Evolutionary conservation across 2,329 filamentous ascomycete species (phyloP), one percentile per base, ranked within the genome.

Genomic region (Aureobasidium mangrovei): DNA sequence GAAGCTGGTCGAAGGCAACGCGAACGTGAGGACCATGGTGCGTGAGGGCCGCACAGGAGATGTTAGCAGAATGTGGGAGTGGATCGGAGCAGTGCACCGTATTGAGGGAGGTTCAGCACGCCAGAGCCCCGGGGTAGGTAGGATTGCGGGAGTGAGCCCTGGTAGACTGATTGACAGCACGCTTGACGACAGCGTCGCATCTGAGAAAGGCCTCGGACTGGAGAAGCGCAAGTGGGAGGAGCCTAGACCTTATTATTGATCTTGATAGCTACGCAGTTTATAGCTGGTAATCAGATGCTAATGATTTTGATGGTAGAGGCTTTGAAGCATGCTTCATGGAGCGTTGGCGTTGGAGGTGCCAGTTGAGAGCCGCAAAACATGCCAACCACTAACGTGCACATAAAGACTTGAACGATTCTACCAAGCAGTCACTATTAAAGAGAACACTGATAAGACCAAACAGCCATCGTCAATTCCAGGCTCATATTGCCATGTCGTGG

Each of bases 1-100:
- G 61, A 81, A 77, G 49, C 85, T 97, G 51, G 91, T 98, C 0
- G 93, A 98, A 70, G 84, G 84, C 69, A 98, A 98, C 68, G 86
- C 88, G 57, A 98, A 98, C 65, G 86, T 98, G 12, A 80, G 93
- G 40, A 88, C 71, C 70, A 91, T 78, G 72, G 90, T 74, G 73
- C 86, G 78, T 70, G 81, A 82, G 61, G 78, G 60, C 67, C 74
- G 76, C 24, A 72, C 63, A 32, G 75, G 75, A 1, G 75, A 77
- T 62, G 78, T 84, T 48, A 77, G 80, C 45, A 75, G 81, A 45
- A 78, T 81, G 53, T 86, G 83, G 83, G 82, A 85, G 63, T 85
- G 83, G 83, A 79, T 84, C 60, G 83, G 83, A 5, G 79, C 80
- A 10, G 72, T 80, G 48, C 61, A 63, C 8, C 56, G 60, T 12